Evolutionary conservation across 495 filamentous ascomycete genomes (phyloP).

Genomic region (Rhypophila decipiens): DNA sequence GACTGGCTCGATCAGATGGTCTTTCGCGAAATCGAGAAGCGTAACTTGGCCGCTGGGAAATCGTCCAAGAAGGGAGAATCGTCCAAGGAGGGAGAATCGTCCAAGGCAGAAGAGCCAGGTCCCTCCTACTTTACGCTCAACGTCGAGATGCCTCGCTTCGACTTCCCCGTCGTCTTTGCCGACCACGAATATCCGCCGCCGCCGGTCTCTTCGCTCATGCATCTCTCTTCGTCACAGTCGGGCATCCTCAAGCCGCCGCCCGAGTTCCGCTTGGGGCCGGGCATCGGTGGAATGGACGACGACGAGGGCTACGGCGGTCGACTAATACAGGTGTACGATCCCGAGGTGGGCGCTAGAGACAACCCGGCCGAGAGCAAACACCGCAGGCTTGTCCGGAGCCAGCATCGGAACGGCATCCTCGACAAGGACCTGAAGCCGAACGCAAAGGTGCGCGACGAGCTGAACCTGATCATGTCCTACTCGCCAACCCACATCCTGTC

Average conservation of each 20-base stretch:
- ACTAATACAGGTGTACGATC: constrained; percentile 83
- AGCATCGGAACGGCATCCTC: constrained; percentile 81
- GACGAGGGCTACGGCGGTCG: constrained; percentile 47
- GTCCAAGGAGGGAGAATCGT: constrained; percentile 6
- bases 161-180: constrained; percentile 91
- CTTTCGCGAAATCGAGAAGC: constrained; percentile 78
- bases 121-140: constrained; percentile 62
- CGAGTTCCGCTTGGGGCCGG: constrained; percentile 76
- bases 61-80: constrained; percentile 28
- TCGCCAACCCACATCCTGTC: constrained; percentile 84
- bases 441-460: constrained; percentile 88
- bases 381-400: constrained; percentile 77
- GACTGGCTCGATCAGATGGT: constrained; percentile 95
- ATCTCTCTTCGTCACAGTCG: constrained; percentile 55
- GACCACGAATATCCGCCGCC: constrained; percentile 88
- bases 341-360: constrained; percentile 78
- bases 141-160: constrained; percentile 88
- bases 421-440: constrained; percentile 94
- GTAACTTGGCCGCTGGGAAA: constrained; percentile 50
- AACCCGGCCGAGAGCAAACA: constrained; percentile 97
- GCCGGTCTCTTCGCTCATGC: constrained; percentile 63
- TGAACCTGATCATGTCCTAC: constrained; percentile 87
- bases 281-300: constrained; percentile 59
- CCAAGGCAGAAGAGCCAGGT: constrained; percentile 40
- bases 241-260: constrained; percentile 69